These are phyloP conservation scores for Fusarium metavorans DNA, from an alignment of 2,329 filamentous ascomycete species.

Conservation along the genomic window DNA sequence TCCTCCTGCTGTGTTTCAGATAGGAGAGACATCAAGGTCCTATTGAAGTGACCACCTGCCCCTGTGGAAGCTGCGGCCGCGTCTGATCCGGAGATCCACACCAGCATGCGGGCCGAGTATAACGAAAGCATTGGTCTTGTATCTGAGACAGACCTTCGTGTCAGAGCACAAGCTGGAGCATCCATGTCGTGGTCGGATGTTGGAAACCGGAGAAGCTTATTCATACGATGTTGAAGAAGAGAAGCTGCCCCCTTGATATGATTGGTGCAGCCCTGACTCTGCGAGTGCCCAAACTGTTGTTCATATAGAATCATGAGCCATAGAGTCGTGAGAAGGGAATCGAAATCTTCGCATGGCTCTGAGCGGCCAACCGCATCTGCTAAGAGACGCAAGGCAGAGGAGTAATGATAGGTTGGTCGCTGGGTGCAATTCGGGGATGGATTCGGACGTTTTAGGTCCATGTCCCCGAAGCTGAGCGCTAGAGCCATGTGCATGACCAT, in stretches of 20 bases:
- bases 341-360: slow-evolving; percentile 40
- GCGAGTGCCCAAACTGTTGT: slow-evolving; percentile 50
- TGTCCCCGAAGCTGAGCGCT: background rate
- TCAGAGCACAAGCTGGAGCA: background rate
- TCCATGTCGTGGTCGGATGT: background rate
- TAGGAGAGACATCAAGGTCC: slow-evolving; percentile 23
- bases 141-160: background rate
- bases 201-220: background rate
- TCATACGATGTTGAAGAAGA: slow-evolving; percentile 44
- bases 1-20: background rate
- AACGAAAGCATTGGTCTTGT: slow-evolving; percentile 40
- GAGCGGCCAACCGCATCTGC: slow-evolving; percentile 40
- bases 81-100: slow-evolving; percentile 49
- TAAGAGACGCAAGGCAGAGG: slow-evolving; percentile 45
- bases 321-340: slow-evolving; percentile 46
- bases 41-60: slow-evolving; percentile 48
- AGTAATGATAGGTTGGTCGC: slow-evolving; percentile 42
- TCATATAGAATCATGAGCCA: slow-evolving; percentile 53
- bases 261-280: slow-evolving; percentile 44
- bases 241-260: slow-evolving; percentile 49
- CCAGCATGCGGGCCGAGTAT: slow-evolving; percentile 48
- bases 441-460: background rate
- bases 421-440: background rate
- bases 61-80: slow-evolving; percentile 47
- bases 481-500: background rate